Evolutionary conservation across 352 stramenopile genomes (phyloP).

Genomic region (Poterioochromonas sp.): DNA sequence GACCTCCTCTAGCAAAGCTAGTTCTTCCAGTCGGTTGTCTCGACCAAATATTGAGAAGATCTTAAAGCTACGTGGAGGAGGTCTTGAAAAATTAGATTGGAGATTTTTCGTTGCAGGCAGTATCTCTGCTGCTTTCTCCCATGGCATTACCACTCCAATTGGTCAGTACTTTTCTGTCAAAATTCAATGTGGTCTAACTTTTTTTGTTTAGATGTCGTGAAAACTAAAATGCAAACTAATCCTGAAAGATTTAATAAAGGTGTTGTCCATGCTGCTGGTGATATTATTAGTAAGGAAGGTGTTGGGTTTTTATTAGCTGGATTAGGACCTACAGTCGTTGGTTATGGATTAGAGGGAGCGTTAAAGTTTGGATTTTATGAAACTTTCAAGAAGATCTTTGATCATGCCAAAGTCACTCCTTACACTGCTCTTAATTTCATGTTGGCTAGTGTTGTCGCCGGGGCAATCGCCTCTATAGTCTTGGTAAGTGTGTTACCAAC

Average conservation of each 20-base stretch:
- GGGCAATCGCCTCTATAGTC: slow-evolving; percentile 53
- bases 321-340: slow-evolving; percentile 55
- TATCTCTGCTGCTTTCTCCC: slow-evolving; percentile 53
- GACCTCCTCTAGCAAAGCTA: too few relatives aligned
- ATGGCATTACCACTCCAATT: slow-evolving; percentile 60
- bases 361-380: slow-evolving; percentile 60
- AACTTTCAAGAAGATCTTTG: slow-evolving; percentile 52
- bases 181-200: not conserved
- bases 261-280: slow-evolving; percentile 41
- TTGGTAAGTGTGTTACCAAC: slow-evolving; percentile 37
- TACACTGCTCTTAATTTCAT: slow-evolving; percentile 42
- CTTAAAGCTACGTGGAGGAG: too few relatives aligned
- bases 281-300: slow-evolving; percentile 55
- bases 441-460: slow-evolving; percentile 50
- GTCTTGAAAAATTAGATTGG: slow-evolving; percentile 45
- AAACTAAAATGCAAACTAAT: slow-evolving; percentile 58
- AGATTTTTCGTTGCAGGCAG: slow-evolving; percentile 59
- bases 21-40: too few relatives aligned
- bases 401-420: slow-evolving; percentile 34
- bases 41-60: too few relatives aligned
- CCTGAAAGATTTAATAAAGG: slow-evolving; percentile 43
- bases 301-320: slow-evolving; percentile 47
- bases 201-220: slow-evolving; percentile 54
- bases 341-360: slow-evolving; percentile 59
- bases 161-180: slow-evolving; percentile 8